Evolutionary conservation across 73 alveolate genomes (phyloP).

Genomic region (Blepharisma stoltei): DNA sequence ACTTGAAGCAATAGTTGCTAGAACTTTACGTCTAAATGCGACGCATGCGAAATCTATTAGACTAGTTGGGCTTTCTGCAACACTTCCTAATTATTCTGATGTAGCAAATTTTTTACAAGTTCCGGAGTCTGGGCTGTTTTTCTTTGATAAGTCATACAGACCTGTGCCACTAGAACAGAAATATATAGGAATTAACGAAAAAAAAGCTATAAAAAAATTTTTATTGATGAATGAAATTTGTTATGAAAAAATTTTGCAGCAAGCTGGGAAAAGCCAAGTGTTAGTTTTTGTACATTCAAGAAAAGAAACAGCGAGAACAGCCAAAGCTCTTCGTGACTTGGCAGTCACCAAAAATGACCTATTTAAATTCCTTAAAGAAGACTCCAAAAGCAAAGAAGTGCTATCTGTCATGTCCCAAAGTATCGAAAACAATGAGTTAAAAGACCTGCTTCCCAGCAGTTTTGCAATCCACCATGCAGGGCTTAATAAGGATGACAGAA

Average conservation of each 20-base stretch:
- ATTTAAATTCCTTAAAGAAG: slow-evolving; percentile 69
- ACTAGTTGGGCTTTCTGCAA: slow-evolving; percentile 99
- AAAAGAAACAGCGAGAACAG: slow-evolving; percentile 99
- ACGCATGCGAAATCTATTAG: slow-evolving; percentile 84
- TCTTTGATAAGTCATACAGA: slow-evolving; percentile 94
- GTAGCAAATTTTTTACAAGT: slow-evolving; percentile 96
- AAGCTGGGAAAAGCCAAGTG: slow-evolving; percentile 91
- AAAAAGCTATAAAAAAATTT: slow-evolving; percentile 97
- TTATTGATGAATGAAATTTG: slow-evolving; percentile 96
- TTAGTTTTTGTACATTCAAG: slow-evolving; percentile 98
- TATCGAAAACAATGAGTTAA: slow-evolving; percentile 64
- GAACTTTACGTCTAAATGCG: slow-evolving; percentile 95
- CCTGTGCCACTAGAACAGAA: slow-evolving; percentile 98
- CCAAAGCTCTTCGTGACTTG: slow-evolving; percentile 71
- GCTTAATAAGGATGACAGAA: slow-evolving; percentile 93
- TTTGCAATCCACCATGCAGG: slow-evolving; percentile 99
- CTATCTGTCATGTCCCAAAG: slow-evolving; percentile 3
- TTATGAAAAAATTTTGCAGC: slow-evolving; percentile 90
- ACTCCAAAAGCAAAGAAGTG: slow-evolving; percentile 22
- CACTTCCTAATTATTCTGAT: slow-evolving; percentile 98
- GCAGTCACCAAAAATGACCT: slow-evolving; percentile 88
- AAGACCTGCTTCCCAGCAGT: slow-evolving; percentile 94
- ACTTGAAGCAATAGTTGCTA: slow-evolving; percentile 97
- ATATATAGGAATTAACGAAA: slow-evolving; percentile 97
- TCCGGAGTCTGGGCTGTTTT: slow-evolving; percentile 63